Percentiles rank a stretch among this genome's conserved stretches.
These are phyloP conservation scores for Diplodia intermedia DNA, from an alignment of 2,329 filamentous ascomycete genomes.

Conservation along the genomic window DNA sequence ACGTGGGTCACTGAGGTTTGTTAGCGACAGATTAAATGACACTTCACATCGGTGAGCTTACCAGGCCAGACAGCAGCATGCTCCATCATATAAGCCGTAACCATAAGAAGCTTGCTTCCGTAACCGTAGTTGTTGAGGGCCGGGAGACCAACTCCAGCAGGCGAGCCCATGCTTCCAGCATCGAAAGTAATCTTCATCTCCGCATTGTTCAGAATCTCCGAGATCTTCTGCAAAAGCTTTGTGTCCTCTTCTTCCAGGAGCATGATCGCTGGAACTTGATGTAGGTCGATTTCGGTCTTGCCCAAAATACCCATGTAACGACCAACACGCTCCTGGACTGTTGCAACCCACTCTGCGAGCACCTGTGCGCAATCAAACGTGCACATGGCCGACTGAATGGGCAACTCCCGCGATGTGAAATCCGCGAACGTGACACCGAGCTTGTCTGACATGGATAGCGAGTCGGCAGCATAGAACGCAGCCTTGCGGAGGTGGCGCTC, in stretches of 20 bases:
- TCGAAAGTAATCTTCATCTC: conserved; percentile 77
- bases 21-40: conserved; percentile 30
- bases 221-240: conserved; percentile 82
- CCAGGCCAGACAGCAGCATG: conserved; percentile 92
- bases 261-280: conserved; percentile 84
- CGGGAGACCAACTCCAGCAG: conserved; percentile 58
- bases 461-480: conserved; percentile 94
- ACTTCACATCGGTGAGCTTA: conserved; percentile 55
- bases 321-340: conserved; percentile 92
- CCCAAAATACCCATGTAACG: conserved; percentile 86
- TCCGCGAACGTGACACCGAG: conserved; percentile 86
- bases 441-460: conserved; percentile 85
- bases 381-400: conserved; percentile 89
- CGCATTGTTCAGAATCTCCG: conserved; percentile 76
- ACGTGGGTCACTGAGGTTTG: conserved; percentile 66
- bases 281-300: conserved; percentile 78
- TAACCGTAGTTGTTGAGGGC: conserved; percentile 71
- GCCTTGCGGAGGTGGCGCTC: conserved; percentile 91
- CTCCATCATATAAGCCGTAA: conserved; percentile 86
- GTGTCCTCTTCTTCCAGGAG: conserved; percentile 90
- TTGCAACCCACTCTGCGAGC: conserved; percentile 91
- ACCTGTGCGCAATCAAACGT: conserved; percentile 94
- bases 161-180: conserved; percentile 44
- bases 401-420: conserved; percentile 81
- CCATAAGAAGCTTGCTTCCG: conserved; percentile 81